Evolutionary conservation across 371 early-diverging fungal species (phyloP).

Genomic region (Lichtheimia corymbifera): DNA sequence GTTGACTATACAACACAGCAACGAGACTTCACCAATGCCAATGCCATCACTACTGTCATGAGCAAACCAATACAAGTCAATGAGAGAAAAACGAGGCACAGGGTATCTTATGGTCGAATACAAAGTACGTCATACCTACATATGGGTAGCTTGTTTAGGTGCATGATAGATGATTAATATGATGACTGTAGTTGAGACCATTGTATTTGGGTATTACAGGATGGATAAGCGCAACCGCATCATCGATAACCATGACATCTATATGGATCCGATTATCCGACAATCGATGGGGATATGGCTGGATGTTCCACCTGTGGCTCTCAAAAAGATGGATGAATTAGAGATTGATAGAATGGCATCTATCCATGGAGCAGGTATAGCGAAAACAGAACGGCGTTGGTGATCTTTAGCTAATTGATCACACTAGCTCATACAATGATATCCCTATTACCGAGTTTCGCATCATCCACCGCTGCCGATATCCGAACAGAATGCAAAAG

Average conservation of each 20-base stretch:
- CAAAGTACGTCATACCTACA: slow-evolving; percentile 22
- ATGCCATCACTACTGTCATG: slow-evolving; percentile 33
- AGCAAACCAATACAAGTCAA: background rate
- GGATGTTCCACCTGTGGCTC: slow-evolving; percentile 31
- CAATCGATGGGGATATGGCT: slow-evolving; percentile 44
- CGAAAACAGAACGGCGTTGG: background rate
- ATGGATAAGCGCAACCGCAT: slow-evolving; percentile 43
- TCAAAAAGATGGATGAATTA: slow-evolving; percentile 17
- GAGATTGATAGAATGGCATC: slow-evolving; percentile 47
- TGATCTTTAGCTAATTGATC: background rate
- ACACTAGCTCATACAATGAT: slow-evolving; percentile 39
- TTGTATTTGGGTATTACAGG: slow-evolving; percentile 61
- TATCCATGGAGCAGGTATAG: slow-evolving; percentile 46
- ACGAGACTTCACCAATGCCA: slow-evolving; percentile 55
- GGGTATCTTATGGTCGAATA: slow-evolving; percentile 34
- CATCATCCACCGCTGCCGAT: slow-evolving; percentile 22
- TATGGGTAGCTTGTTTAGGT: background rate
- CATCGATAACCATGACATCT: slow-evolving; percentile 44
- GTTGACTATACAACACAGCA: slow-evolving; percentile 60
- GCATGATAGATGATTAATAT: background rate
- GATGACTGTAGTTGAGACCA: slow-evolving; percentile 37
- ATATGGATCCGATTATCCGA: slow-evolving; percentile 51
- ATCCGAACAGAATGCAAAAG: slow-evolving; percentile 51
- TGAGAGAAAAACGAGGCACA: background rate
- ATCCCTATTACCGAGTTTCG: slow-evolving; percentile 32